These are phyloP conservation scores for Melanopsichium pennsylvanicum DNA, from an alignment of 1,284 basidiomycete genomes.

Conservation along the genomic window DNA sequence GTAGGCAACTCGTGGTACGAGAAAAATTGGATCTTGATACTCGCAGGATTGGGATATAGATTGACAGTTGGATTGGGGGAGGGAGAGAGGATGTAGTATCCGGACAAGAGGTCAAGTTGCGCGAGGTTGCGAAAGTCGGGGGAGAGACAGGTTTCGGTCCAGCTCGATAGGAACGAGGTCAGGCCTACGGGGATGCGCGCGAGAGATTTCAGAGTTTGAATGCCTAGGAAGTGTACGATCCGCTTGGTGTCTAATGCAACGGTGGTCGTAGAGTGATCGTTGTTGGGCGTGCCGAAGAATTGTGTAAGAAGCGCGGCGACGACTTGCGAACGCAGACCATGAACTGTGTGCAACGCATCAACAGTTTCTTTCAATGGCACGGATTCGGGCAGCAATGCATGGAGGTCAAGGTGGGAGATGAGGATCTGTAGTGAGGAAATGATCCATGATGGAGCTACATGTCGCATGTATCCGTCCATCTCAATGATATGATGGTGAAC, in stretches of 20 bases:
- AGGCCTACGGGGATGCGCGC: slow-evolving; percentile 33
- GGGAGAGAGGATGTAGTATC: slow-evolving; percentile 49
- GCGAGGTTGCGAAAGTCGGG: slow-evolving; percentile 16
- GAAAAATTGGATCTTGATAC: slow-evolving; percentile 53
- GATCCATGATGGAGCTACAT: slow-evolving; percentile 42
- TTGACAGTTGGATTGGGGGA: slow-evolving; percentile 31
- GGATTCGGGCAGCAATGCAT: slow-evolving; percentile 44
- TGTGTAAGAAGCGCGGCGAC: slow-evolving; percentile 39
- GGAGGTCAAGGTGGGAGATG: slow-evolving; percentile 52
- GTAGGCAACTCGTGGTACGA: slow-evolving; percentile 54
- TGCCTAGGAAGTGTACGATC: slow-evolving; percentile 48
- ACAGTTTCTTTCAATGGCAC: slow-evolving; percentile 45
- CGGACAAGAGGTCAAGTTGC: slow-evolving; percentile 23
- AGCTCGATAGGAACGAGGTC: slow-evolving; percentile 18
- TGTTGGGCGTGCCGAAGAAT: slow-evolving; percentile 49
- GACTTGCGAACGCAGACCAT: slow-evolving; percentile 39
- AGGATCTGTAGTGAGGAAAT: slow-evolving; percentile 37
- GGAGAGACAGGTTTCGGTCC: slow-evolving; percentile 27
- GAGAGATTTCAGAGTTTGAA: slow-evolving; percentile 38
- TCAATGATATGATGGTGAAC: slow-evolving; percentile 46
- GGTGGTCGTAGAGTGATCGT: neutral
- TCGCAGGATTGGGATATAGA: slow-evolving; percentile 10
- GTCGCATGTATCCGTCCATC: slow-evolving; percentile 55
- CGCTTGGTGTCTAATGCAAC: slow-evolving; percentile 34
- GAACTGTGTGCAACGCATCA: slow-evolving; percentile 28